phyloP scores from a whole-genome alignment of 768 basidiomycete species.

The Tricholoma flavovirens region DNA sequence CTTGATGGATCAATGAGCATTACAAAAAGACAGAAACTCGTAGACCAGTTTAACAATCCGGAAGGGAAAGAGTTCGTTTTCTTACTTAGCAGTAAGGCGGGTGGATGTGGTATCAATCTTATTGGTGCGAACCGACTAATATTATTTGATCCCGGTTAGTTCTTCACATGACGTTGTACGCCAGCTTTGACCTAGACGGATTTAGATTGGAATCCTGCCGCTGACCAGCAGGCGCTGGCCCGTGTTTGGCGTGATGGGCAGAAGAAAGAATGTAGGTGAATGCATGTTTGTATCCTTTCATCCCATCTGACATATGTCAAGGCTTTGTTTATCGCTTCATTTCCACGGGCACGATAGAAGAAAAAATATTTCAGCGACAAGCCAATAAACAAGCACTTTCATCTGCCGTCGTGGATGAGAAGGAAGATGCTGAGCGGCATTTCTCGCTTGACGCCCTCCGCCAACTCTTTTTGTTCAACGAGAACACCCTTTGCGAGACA shows the following conservation, averaged over 20 bases:
- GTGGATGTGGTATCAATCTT: conserved; percentile 94
- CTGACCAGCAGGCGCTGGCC: conserved; percentile 96
- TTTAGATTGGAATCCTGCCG: conserved; percentile 95
- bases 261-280: conserved; percentile 90
- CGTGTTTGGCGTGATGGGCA: conserved; percentile 99
- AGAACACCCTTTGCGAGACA: conserved; percentile 83
- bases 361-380: conserved; percentile 98
- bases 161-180: background rate
- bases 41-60: conserved; percentile 94
- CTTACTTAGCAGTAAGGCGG: conserved; percentile 90
- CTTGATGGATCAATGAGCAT: conserved; percentile 95
- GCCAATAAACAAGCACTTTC: conserved; percentile 95
- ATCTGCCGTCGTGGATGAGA: conserved; percentile 97
- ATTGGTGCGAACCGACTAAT: conserved; percentile 96
- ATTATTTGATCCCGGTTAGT: conserved; percentile 84
- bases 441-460: conserved; percentile 87
- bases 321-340: conserved; percentile 99
- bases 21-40: conserved; percentile 88
- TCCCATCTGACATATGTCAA: conserved; percentile 21
- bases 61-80: conserved; percentile 92
- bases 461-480: conserved; percentile 89
- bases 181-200: conserved; percentile 2
- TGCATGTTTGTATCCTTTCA: background rate
- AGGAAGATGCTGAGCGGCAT: conserved; percentile 91
- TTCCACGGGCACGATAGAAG: conserved; percentile 94